A percentile compares a stretch with the other conserved stretches of the same genome.
Conservation (phyloP, 2,329 filamentous ascomycete species). For the Exserohilum rostratum region DNA sequence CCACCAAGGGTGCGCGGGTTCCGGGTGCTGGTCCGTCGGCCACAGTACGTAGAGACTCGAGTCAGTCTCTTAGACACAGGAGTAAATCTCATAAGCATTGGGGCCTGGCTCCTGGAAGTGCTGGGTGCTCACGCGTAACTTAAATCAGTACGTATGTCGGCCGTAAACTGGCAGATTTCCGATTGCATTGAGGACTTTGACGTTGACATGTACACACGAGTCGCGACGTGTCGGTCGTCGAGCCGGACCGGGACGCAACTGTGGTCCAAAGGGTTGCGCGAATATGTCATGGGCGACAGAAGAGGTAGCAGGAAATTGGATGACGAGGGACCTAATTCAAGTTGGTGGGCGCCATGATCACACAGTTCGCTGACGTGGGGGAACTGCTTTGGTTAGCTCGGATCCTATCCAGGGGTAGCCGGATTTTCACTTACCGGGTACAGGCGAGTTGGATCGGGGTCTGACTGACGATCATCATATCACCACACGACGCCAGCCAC, state of each 20-base stretch:
- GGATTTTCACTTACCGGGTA: constrained; percentile 9
- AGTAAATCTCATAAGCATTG: not conserved
- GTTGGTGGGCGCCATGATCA: not conserved
- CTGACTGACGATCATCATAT: constrained; percentile 7
- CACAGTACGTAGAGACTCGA: too few species aligned
- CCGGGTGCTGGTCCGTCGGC: too few species aligned
- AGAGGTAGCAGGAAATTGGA: not conserved
- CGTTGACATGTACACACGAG: not conserved
- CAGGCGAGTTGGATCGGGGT: constrained; percentile 3
- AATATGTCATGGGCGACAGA: too few species aligned
- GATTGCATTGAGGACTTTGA: not conserved
- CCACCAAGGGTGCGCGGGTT: too few species aligned
- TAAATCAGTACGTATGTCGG: not conserved
- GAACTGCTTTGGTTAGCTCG: not conserved
- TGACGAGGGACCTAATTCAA: not conserved
- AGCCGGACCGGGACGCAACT: too few species aligned
- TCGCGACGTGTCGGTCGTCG: too few species aligned
- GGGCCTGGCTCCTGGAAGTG: not conserved
- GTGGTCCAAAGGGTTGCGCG: too few species aligned
- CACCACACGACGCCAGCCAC: not conserved
- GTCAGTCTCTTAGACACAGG: not conserved
- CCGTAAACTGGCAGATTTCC: not conserved
- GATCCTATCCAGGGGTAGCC: not conserved
- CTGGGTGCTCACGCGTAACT: not conserved
- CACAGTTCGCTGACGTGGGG: not conserved